Conservation (phyloP, 768 basidiomycete species). For the Clitopilus hobsonii region DNA sequence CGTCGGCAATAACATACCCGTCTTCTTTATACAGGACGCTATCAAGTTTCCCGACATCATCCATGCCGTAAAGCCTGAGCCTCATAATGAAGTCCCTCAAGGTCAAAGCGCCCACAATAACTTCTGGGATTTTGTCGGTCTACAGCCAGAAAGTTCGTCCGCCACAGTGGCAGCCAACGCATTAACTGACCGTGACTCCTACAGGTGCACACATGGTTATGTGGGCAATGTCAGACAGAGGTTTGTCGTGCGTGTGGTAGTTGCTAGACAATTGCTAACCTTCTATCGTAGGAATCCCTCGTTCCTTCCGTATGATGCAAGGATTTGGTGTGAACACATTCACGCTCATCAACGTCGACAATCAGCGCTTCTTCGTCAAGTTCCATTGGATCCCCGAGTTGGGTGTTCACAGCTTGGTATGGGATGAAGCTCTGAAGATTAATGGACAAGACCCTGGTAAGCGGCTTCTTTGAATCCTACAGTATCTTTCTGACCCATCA, state of each 20-base stretch:
- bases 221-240: slow-evolving; percentile 85
- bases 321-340: slow-evolving; percentile 87
- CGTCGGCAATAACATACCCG: slow-evolving; percentile 79
- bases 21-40: slow-evolving; percentile 79
- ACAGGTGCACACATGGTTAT: slow-evolving; percentile 68
- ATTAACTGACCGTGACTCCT: not conserved
- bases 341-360: slow-evolving; percentile 61
- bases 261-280: not conserved
- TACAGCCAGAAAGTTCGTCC: slow-evolving; percentile 57
- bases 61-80: slow-evolving; percentile 84
- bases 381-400: slow-evolving; percentile 82
- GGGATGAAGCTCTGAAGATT: slow-evolving; percentile 90
- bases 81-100: slow-evolving; percentile 73
- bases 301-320: slow-evolving; percentile 87
- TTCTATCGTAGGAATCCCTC: slow-evolving; percentile 54
- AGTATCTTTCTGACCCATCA: not conserved
- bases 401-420: slow-evolving; percentile 77
- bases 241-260: slow-evolving; percentile 8
- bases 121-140: slow-evolving; percentile 80
- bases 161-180: slow-evolving; percentile 1
- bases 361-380: slow-evolving; percentile 79
- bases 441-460: slow-evolving; percentile 75
- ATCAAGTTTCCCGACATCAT: slow-evolving; percentile 86
- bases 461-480: slow-evolving; percentile 1
- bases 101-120: slow-evolving; percentile 76